A percentile compares a stretch with the other conserved stretches of the same genome.
These are phyloP conservation scores for Aspergillus sp. DNA, from an alignment of 2,329 filamentous ascomycete genomes.

Conservation along the genomic window DNA sequence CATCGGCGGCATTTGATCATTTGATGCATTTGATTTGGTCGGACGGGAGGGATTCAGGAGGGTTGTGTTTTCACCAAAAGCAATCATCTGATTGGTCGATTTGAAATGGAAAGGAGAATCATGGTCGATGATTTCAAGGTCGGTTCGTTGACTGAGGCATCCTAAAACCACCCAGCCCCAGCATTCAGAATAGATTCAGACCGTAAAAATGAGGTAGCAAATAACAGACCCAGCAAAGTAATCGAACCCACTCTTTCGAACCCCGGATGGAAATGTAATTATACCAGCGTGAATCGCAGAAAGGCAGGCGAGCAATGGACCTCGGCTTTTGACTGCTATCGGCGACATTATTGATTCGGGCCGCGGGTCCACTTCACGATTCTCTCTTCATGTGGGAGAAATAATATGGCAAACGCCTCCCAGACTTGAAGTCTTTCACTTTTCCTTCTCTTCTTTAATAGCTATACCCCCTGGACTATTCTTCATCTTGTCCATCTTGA, in stretches of 20 bases:
- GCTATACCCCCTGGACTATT: background rate
- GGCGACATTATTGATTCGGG: conserved; percentile 18
- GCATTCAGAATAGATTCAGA: conserved; percentile 4
- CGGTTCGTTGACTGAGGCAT: too few relatives aligned
- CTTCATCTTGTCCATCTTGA: conserved; percentile 1
- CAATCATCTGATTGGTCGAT: too few relatives aligned
- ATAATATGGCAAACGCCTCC: background rate
- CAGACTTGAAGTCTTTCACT: too few relatives aligned
- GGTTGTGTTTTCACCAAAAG: too few relatives aligned
- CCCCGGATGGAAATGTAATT: too few relatives aligned
- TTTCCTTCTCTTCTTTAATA: conserved; percentile 4
- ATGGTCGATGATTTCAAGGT: too few relatives aligned
- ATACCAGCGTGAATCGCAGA: background rate
- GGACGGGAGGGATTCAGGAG: too few relatives aligned
- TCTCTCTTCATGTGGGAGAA: conserved; percentile 25
- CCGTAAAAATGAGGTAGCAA: background rate
- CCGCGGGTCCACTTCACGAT: conserved; percentile 22
- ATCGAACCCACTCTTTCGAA: too few relatives aligned
- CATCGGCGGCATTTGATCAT: too few relatives aligned
- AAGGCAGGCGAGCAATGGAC: conserved; percentile 10
- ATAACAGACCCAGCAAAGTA: conserved; percentile 1
- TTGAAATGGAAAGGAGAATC: too few relatives aligned
- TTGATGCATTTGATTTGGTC: too few relatives aligned
- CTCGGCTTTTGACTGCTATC: conserved; percentile 23
- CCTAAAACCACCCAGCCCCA: background rate